Evolutionary conservation across 805 yeast genomes (phyloP), one percentile per base, ranked within the genome.

Genomic region (Metschnikowia vanudenii): DNA sequence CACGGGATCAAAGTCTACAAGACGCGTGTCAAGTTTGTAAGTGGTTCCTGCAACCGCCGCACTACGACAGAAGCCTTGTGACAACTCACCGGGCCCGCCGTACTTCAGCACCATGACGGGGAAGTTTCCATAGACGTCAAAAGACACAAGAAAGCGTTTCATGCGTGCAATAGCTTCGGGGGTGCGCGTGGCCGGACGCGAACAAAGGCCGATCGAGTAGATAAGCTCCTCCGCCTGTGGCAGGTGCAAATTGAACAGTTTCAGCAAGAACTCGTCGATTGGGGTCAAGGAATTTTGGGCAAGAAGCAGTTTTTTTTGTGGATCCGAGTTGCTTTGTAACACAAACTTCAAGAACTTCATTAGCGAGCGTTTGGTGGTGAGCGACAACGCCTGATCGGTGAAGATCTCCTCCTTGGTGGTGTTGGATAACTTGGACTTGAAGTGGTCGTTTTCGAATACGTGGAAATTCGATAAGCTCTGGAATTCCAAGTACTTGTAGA

Each of bases 11-110:
- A 73, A 89, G 31, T 80, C 79, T 4, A 69, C 69, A 43, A 92
- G 66, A 33, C 75, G 69, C 13, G 94, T 84, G 60, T 84, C 82
- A 46, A 92, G 74, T 64, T 90, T 89, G 69, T 94, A 92, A 29
- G 95, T 88, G 45, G 97, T 85, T 45, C 98, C 98, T 16, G 94
- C 98, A 52, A 92, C 98, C 12, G 99, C 99, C 3, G 98, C 98
- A 47, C 96, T 86, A 57, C 99, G 78, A 69, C 97, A 92, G 66
- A 94, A 92, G 1, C 97, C 99, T 69, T 92, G 99, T 13, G 96
- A 84, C 22, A 92, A 73, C 67, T 92, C 99, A 43, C 98, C 97
- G 0, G 96, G 91, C 2, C 96, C 95, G 47, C 98, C 99, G 68
- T 84, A 92, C 72, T 89, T 92, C 41, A 96, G 86, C 57, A 84